These are phyloP conservation scores for Botrytis porri DNA, from an alignment of 2,329 filamentous ascomycete genomes.

Conservation along the genomic window DNA sequence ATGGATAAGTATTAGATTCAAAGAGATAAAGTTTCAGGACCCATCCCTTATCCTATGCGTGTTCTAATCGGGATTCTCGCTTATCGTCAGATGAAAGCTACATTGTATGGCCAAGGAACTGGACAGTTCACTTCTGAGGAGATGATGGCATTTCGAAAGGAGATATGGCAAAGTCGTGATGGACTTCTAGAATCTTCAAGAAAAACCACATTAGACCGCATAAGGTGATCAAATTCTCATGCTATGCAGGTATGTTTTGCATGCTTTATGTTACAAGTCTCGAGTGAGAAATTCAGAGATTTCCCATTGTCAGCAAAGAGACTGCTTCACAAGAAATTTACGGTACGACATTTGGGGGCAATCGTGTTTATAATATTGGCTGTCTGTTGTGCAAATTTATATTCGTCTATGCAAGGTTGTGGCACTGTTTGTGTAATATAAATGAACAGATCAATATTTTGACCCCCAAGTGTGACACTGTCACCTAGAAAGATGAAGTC, in stretches of 20 bases:
- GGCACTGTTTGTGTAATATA: background rate
- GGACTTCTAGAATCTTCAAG: conserved; percentile 42
- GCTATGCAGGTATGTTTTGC: conserved; percentile 37
- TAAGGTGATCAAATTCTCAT: conserved; percentile 35
- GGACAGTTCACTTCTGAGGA: conserved; percentile 51
- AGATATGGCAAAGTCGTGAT: conserved; percentile 55
- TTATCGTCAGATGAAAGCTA: conserved; percentile 44
- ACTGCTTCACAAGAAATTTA: background rate
- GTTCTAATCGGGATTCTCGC: conserved; percentile 50
- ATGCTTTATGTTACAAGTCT: conserved; percentile 25
- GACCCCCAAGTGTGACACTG: background rate
- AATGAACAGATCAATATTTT: background rate
- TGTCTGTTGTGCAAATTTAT: background rate
- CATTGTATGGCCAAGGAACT: conserved; percentile 56
- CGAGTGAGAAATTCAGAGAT: background rate
- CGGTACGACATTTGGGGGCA: background rate
- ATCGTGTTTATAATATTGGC: background rate
- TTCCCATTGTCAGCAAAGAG: background rate
- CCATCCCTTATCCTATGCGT: conserved; percentile 51
- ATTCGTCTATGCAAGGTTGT: background rate
- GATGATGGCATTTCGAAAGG: conserved; percentile 43
- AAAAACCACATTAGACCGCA: conserved; percentile 28
- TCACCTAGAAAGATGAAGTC: background rate
- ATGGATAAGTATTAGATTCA: conserved; percentile 57
- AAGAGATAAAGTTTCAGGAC: conserved; percentile 49